Base-by-base conservation (phyloP, 2,329 filamentous ascomycete genomes). In the Epichloe gansuensis region DNA sequence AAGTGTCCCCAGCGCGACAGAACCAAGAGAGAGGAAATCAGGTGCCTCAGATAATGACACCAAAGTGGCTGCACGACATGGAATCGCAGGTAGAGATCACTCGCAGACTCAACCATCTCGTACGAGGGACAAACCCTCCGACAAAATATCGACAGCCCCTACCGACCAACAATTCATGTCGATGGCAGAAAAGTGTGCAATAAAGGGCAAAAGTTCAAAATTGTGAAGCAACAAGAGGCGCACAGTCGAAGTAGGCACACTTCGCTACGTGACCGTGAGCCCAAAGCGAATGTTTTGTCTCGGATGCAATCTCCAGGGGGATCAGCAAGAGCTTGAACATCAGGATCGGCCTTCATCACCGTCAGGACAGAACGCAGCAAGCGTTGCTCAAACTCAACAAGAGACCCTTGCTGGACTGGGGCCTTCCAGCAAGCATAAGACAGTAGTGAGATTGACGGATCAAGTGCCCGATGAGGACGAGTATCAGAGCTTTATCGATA, bases 131-230 rank as follows among this genome's bases (percentile, higher is more conserved):
- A 38, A 31, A 41, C 5, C 17, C 13, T 42, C 15, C 21, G 21
- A 37, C 45, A 12, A 41, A 42, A 13, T n/a, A 42, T 45, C 7
- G 11, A 42, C 28, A 48, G n/a, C 31, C 17, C 31, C 48, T 23
- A 15, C 53, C 34, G 57, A 61, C 46, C 61, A 60, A 11, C 63
- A 67, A 11, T 71, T 75, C 47, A 68, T 81, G 67, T 81, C 78
- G 5, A 74, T 82, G 73, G 72, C 73, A 39, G 78, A 81, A 58
- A 72, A 76, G n/a, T 75, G 80, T 70, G 75, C 72, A 37, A 65
- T 78, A 2, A 70, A 67, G 50, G 78, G 77, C 11, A 80, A 72
- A 74, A 71, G 50, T 72, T 81, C 57, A 78, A 72, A 63, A 80
- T 81, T 45, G 66, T 68, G 23, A 64, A 65, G 52, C 66, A 67